Evolutionary conservation across 352 stramenopile genomes (phyloP).

Genomic region (Pythium phragmiticola): DNA sequence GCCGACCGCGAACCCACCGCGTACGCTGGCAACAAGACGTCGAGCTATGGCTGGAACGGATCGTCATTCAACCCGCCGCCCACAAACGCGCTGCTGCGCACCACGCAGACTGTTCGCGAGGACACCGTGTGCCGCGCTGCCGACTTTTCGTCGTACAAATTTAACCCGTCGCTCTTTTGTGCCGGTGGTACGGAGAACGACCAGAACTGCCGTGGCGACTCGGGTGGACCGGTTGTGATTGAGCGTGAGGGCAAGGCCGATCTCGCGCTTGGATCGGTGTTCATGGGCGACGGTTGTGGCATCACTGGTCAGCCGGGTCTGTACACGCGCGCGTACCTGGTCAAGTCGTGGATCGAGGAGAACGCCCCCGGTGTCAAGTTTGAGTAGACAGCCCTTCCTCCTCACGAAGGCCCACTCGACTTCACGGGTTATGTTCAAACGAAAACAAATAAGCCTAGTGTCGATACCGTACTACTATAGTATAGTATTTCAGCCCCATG

Average conservation of each 20-base stretch:
- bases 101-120: not conserved
- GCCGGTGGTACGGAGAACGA: not conserved
- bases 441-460: too few species aligned
- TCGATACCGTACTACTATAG: too few species aligned
- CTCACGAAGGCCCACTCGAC: too few species aligned
- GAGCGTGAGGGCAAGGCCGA: conserved; percentile 3
- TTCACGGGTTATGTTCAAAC: too few species aligned
- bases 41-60: not conserved
- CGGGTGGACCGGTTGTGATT: conserved; percentile 1
- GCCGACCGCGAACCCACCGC: not conserved
- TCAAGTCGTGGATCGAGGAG: conserved; percentile 11
- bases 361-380: conserved; percentile 8
- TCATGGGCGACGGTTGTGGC: not conserved
- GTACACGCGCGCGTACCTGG: not conserved
- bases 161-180: not conserved
- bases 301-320: not conserved
- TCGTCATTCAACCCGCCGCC: not conserved
- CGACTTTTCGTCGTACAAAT: not conserved
- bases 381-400: not conserved
- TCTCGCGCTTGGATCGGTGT: not conserved
- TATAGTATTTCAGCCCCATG: too few species aligned
- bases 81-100: not conserved
- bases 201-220: not conserved
- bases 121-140: not conserved
- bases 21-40: not conserved